Evolutionary conservation across 352 stramenopile genomes (phyloP), one percentile per base, ranked within the genome.

Genomic region (Phytopythium chamaehyphon): DNA sequence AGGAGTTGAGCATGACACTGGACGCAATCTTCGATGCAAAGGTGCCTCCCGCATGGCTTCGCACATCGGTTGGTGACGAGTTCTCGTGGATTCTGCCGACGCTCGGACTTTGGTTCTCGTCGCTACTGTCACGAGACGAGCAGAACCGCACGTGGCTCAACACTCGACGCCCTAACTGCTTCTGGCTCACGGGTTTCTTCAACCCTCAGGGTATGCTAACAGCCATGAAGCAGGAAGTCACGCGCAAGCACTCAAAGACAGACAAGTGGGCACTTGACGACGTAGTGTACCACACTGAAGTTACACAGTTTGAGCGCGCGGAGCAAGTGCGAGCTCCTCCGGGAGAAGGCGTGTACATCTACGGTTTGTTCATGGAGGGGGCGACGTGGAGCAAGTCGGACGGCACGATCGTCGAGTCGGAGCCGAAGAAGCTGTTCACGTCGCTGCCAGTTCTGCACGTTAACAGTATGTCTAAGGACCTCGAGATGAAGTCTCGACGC

Each of bases 151-250:
- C 62, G 39, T 99, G 97, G 97, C 86, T 99, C 21, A 98, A 98
- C 56, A 96, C 76, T 16, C 90, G 93, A 10, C 76, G 93, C 0
- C 97, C 96, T 4, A 96, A 96, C 57, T 96, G 84, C 49, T 99
- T 98, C 66, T 99, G 95, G 96, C 71, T 99, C 45, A 98, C 96
- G 21, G 96, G 96, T 6, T 99, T 99, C 67, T 98, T 98, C 73
- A 99, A 99, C 64, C 97, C 96, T 19, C 93, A 98, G 61, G 97
- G 96, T 15, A 98, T 98, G 77, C 79, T 99, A 35, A 99, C 97
- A 40, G 96, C 96, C 37, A 99, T 99, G 92, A 99, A 99, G 71
- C 97, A 99, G 66, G 96, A 99, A 63, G 96, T 99, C 3, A 98
- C 95, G 38, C 85, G 95, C 16, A 97, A 97, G 56, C 95, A 99